Base-by-base conservation (phyloP, 257 asterid species). In the Ehretia macrophylla region DNA sequence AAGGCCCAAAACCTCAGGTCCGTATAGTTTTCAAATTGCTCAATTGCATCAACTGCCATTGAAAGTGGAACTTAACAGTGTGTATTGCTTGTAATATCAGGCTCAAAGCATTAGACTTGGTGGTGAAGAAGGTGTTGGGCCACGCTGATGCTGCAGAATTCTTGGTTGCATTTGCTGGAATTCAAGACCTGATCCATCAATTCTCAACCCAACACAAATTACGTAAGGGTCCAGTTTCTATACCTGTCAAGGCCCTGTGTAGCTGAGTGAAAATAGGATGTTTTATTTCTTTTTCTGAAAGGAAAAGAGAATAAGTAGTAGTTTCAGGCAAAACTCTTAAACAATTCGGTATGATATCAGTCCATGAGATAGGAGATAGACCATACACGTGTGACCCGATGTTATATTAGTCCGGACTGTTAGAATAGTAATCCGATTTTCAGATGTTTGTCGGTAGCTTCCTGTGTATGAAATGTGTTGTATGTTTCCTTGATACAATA, bases 1-100 rank as follows among this genome's bases (percentile, higher is more conserved):
- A 88, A 82, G 95, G 96, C 96, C 55, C 95, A 92, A 66, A 72
- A 68, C 5, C 82, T 92, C 55, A 84, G 96, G 96, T 84, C 58
- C 60, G 14, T 5, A 0, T 17, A 49, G 8, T 14, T 17, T 47
- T 51, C 4, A 8, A 12, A 5, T 21, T 51, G 4, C 23, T 64
- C 17, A 32, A 10, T 19, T 14, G 16, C 19, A 20, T 16, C 0
- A 16, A 11, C n/a, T n/a, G n/a, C n/a, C n/a, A n/a, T n/a, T 14
- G 16, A 20, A 14, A 42, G 37, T 20, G 5, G 18, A 47, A 3
- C n/a, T 21, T 49, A 49, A 49, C 12, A 9, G 11, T 17, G 27
- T n/a, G n/a, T n/a, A 49, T 11, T 16, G 16, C n/a, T n/a, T 47
- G 19, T 50, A 10, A 21, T 56, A 49, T n/a, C 81, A 83, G 97